Evolutionary conservation across 2,329 filamentous ascomycete species (phyloP).

Genomic region (Phialophora expanda): DNA sequence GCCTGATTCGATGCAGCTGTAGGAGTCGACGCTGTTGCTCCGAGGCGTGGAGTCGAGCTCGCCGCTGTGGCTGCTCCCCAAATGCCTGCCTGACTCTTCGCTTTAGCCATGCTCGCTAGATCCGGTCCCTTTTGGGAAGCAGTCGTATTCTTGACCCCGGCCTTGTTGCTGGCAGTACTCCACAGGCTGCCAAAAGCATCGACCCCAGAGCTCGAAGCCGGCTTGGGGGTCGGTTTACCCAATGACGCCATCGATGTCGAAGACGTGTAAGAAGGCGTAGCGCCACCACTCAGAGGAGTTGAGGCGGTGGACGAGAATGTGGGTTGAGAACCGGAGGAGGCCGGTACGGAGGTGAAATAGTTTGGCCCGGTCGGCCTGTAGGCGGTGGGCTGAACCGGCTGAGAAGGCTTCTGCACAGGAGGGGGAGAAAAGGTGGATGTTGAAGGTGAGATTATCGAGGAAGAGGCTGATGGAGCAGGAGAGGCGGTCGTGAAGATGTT

Average conservation of each 20-base stretch:
- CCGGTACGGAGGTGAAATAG: constrained; percentile 83
- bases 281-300: constrained; percentile 37
- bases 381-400: constrained; percentile 57
- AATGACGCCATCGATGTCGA: constrained; percentile 45
- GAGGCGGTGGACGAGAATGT: constrained; percentile 42
- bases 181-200: constrained; percentile 93
- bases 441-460: constrained; percentile 69
- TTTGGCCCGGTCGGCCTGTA: constrained; percentile 82
- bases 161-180: constrained; percentile 69
- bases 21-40: constrained; percentile 51
- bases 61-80: constrained; percentile 74
- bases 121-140: constrained; percentile 72
- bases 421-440: constrained; percentile 53
- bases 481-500: constrained; percentile 77
- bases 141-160: constrained; percentile 72
- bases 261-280: constrained; percentile 49
- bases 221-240: constrained; percentile 57
- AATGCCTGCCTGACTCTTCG: constrained; percentile 92
- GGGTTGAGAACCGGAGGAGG: constrained; percentile 28
- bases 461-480: constrained; percentile 44
- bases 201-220: constrained; percentile 61
- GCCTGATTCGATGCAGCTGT: constrained; percentile 39
- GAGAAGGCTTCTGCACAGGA: constrained; percentile 49
- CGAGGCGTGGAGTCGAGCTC: constrained; percentile 56
- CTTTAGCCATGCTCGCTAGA: constrained; percentile 93